Percentiles rank a stretch among this genome's conserved stretches.
These are phyloP conservation scores for Spizellomyces punctatus DNA, from an alignment of 192 early-diverging fungal genomes.

Conservation along the genomic window DNA sequence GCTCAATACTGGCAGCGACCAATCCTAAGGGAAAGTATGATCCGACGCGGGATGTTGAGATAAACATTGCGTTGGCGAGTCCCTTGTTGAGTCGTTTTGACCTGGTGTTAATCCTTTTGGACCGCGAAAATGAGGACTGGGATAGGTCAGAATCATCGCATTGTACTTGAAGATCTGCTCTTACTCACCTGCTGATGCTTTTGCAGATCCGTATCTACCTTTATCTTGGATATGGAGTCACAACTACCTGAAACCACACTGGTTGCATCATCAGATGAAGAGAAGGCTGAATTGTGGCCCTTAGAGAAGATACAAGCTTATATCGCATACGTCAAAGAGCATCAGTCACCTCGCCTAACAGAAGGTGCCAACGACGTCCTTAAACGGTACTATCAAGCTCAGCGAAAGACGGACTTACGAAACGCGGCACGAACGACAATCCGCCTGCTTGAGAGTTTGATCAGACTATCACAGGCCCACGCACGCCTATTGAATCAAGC, in stretches of 20 bases:
- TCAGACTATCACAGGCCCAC: slow-evolving; percentile 52
- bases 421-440: slow-evolving; percentile 73
- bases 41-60: slow-evolving; percentile 52
- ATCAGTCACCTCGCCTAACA: slow-evolving; percentile 58
- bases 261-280: not conserved
- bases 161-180: not conserved
- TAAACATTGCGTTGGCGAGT: slow-evolving; percentile 69
- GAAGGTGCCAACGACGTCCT: slow-evolving; percentile 65
- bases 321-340: slow-evolving; percentile 59
- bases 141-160: slow-evolving; percentile 51
- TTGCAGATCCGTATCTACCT: slow-evolving; percentile 42
- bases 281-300: slow-evolving; percentile 46
- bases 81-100: slow-evolving; percentile 78
- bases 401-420: slow-evolving; percentile 64
- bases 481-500: slow-evolving; percentile 6
- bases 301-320: slow-evolving; percentile 72
- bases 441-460: slow-evolving; percentile 53
- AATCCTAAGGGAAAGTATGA: slow-evolving; percentile 80
- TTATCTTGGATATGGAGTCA: slow-evolving; percentile 39
- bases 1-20: slow-evolving; percentile 78
- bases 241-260: not conserved
- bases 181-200: slow-evolving; percentile 6
- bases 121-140: slow-evolving; percentile 66
- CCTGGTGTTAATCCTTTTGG: slow-evolving; percentile 70
- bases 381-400: slow-evolving; percentile 69